phyloP scores from a whole-genome alignment of 176 grass and related monocot species.

The Saccharum officinarum region DNA sequence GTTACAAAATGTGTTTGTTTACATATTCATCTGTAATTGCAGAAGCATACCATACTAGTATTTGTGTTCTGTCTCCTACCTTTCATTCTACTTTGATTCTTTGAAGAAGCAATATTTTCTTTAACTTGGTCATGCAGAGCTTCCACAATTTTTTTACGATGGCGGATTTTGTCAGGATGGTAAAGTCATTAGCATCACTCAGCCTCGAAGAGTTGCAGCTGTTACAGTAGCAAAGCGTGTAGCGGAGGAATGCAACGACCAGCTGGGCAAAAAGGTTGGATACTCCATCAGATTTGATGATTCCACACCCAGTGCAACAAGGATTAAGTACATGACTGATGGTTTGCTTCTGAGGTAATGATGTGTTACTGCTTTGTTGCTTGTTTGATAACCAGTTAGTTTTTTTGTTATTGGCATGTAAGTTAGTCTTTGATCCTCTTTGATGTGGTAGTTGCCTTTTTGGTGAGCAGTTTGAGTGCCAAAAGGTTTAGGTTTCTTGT shows the following conservation, averaged over 20 bases:
- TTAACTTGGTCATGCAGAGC: constrained; percentile 49
- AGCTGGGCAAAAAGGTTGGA: constrained; percentile 84
- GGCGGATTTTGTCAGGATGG: constrained; percentile 72
- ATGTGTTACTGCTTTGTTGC: not conserved
- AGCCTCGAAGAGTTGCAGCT: constrained; percentile 83
- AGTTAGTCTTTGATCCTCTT: constrained; percentile 1
- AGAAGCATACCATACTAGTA: not conserved
- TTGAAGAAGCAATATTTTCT: constrained; percentile 25
- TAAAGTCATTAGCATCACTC: constrained; percentile 81
- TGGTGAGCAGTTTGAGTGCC: not conserved
- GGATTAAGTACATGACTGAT: constrained; percentile 98
- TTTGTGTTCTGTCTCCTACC: too few relatives aligned
- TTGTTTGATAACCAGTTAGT: constrained; percentile 1
- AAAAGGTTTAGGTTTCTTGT: not conserved
- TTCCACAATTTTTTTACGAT: constrained; percentile 82
- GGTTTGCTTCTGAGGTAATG: constrained; percentile 86
- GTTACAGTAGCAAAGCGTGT: constrained; percentile 89
- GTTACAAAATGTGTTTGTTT: not conserved
- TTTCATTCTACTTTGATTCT: not conserved
- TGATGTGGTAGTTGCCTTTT: not conserved
- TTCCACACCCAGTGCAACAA: constrained; percentile 68
- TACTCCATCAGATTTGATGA: constrained; percentile 96
- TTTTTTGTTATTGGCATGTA: not conserved
- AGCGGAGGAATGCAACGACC: constrained; percentile 83
- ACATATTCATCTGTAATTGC: not conserved